phyloP scores from a whole-genome alignment of 2,329 filamentous ascomycete genomes.

The Cytospora piceae region DNA sequence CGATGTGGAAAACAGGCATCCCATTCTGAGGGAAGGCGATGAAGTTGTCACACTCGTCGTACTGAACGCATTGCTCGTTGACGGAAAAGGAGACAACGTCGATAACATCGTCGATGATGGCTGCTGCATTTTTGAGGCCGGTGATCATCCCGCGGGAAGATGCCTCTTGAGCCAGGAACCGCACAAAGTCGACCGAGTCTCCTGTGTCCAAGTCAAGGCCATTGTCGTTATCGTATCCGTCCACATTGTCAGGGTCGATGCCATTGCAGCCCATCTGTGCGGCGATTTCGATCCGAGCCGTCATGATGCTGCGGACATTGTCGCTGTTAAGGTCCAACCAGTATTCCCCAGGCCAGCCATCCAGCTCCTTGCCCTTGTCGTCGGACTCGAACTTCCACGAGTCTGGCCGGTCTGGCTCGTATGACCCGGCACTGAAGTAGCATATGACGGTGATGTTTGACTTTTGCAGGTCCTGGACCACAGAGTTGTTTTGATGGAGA shows the following conservation, averaged over 20 bases:
- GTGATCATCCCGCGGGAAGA: conserved; percentile 59
- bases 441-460: conserved; percentile 67
- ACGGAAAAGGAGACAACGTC: conserved; percentile 65
- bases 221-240: conserved; percentile 67
- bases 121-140: conserved; percentile 70
- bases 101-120: conserved; percentile 56
- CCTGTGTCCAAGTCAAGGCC: conserved; percentile 61
- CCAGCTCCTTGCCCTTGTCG: conserved; percentile 62
- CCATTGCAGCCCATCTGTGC: conserved; percentile 66
- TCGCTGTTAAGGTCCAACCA: conserved; percentile 65
- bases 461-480: conserved; percentile 51
- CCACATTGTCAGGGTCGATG: conserved; percentile 73
- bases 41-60: conserved; percentile 56
- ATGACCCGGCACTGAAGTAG: conserved; percentile 75
- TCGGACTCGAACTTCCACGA: conserved; percentile 53
- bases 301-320: conserved; percentile 68
- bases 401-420: conserved; percentile 66
- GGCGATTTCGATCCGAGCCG: conserved; percentile 60
- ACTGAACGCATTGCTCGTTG: conserved; percentile 63
- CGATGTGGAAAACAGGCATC: conserved; percentile 67
- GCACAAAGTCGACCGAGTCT: conserved; percentile 62
- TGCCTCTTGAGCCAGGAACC: conserved; percentile 62
- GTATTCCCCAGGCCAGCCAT: conserved; percentile 68
- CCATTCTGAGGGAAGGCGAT: conserved; percentile 51
- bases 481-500: conserved; percentile 49